Evolutionary conservation across 345 rosid genomes (phyloP), one percentile per base, ranked within the genome.

Genomic region (Alliaria petiolata): DNA sequence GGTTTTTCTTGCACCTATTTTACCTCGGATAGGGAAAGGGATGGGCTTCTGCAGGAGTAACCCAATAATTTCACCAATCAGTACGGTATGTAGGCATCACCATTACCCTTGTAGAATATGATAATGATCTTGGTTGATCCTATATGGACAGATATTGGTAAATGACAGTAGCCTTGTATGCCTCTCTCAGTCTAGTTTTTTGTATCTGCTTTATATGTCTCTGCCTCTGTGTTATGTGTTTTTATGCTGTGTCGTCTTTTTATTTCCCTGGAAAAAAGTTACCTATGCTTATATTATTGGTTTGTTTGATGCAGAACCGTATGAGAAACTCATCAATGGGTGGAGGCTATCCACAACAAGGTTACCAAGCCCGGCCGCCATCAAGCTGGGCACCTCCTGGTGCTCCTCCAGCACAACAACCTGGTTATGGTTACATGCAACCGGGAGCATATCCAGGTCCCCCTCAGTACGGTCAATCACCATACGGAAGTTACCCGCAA

Each of bases 31-130:
- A 88, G 96, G 95, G 95, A 87, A 89, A 88, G 89, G 89, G 96
- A 85, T 86, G 96, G 88, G 87, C 97, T 83, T 90, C 97, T 80
- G 97, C 99, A 81, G 98, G 92, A 90, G 98, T 91, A 85, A 86
- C 86, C 86, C 90, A 81, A 81, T 91, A 84, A 80, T 82, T 86
- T 84, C 90, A 83, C 79, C 97, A 81, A 75, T 83, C 79, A 81
- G 90, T 82, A 92, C 99, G 99, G 98, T 95, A 95, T 92, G 99
- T 95, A 72, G 97, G 97, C 87, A 82, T 82, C 40, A n/a, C 75
- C 67, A 79, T 81, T 69, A 78, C 86, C 85, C 86, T 80, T 85
- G 70, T 74, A 70, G 71, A 77, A 74, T 85, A 84, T 65, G 76
- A 78, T 85, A 71, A 22, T 83, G 85, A 78, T 78, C 84, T 87